Evolutionary conservation across 371 early-diverging fungal species (phyloP).

Genomic region (Furculomyces boomerangus): DNA sequence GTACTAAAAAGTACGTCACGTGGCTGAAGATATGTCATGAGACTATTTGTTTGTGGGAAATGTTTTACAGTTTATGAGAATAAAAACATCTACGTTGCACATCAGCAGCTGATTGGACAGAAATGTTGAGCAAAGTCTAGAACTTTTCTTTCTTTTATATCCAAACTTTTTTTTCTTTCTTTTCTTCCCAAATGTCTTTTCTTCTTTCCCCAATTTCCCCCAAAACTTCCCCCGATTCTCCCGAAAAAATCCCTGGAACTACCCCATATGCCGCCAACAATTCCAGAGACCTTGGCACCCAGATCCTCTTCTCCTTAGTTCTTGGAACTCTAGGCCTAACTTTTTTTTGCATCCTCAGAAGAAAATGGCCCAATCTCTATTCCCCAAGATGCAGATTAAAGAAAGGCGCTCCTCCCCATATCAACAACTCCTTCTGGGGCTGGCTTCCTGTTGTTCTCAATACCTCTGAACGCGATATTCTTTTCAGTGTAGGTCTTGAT

Average conservation of each 20-base stretch:
- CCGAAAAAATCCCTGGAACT: slow-evolving; percentile 1
- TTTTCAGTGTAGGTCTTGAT: slow-evolving; percentile 23
- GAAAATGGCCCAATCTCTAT: slow-evolving; percentile 24
- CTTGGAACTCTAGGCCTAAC: slow-evolving; percentile 15
- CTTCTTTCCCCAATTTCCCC: no score
- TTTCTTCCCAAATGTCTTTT: no score
- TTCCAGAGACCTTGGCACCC: slow-evolving; percentile 19
- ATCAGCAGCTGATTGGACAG: no score
- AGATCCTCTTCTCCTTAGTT: slow-evolving; percentile 11
- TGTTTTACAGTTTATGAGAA: no score
- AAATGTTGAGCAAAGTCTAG: no score
- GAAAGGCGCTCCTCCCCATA: slow-evolving; percentile 12
- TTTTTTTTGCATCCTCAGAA: slow-evolving; percentile 20
- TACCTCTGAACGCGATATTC: slow-evolving; percentile 19
- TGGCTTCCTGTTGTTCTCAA: slow-evolving; percentile 17
- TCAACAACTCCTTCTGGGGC: slow-evolving; percentile 17
- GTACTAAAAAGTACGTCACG: no score
- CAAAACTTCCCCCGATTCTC: no score
- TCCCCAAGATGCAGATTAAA: slow-evolving; percentile 14
- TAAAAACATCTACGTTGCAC: no score
- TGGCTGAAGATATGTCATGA: no score
- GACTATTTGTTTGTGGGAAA: no score
- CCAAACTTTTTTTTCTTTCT: no score
- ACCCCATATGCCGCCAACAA: slow-evolving; percentile 4
- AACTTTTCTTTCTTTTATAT: no score